A percentile compares a stretch with the other conserved stretches of the same genome.
Conservation (phyloP, 257 asterid genomes). For the Echium plantagineum region DNA sequence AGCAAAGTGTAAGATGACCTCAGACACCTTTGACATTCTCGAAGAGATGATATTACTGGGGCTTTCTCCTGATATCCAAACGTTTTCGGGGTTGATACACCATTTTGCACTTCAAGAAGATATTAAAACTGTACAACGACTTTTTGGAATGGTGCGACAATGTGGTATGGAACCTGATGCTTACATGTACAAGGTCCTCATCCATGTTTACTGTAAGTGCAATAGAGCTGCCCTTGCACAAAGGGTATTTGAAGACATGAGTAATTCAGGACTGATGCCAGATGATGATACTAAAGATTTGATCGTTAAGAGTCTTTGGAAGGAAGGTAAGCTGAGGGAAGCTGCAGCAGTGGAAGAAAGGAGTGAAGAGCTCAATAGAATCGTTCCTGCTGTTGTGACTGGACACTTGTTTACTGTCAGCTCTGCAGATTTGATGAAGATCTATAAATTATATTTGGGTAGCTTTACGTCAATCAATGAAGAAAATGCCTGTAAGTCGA, state of each 20-base stretch:
- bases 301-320: constrained; percentile 85
- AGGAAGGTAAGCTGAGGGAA: constrained; percentile 84
- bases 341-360: constrained; percentile 81
- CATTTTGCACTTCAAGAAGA: constrained; percentile 82
- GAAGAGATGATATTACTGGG: constrained; percentile 78
- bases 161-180: constrained; percentile 72
- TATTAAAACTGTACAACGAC: constrained; percentile 65
- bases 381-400: constrained; percentile 49
- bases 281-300: constrained; percentile 52
- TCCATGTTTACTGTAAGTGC: constrained; percentile 75
- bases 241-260: constrained; percentile 80
- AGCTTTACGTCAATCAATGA: constrained; percentile 16
- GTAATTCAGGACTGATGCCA: constrained; percentile 36
- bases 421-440: constrained; percentile 44
- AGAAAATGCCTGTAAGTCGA: not conserved
- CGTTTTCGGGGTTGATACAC: constrained; percentile 79
- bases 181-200: constrained; percentile 74
- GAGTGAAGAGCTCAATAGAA: constrained; percentile 33
- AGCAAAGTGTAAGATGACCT: constrained; percentile 62
- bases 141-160: constrained; percentile 72
- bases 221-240: constrained; percentile 77
- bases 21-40: constrained; percentile 41
- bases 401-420: constrained; percentile 70
- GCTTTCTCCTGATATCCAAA: constrained; percentile 55
- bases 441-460: constrained; percentile 42